Conservation (phyloP, 345 rosid species). For the Eucalyptus guilfoylei region DNA sequence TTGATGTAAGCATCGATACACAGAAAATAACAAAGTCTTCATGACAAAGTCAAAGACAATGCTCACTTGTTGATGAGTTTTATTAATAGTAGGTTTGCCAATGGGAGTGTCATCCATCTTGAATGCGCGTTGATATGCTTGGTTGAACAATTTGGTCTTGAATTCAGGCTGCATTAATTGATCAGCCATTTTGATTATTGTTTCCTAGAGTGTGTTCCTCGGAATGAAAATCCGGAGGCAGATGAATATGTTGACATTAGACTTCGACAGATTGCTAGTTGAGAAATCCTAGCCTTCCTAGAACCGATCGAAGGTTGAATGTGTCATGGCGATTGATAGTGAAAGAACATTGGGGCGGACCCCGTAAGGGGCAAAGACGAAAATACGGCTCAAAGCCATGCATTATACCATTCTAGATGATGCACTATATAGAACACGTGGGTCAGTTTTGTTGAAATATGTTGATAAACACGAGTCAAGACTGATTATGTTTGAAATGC, state of each 20-base stretch:
- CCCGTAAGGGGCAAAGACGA: not conserved
- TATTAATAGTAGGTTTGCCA: too few species aligned
- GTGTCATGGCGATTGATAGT: not conserved
- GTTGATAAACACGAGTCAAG: not conserved
- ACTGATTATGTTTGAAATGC: not conserved
- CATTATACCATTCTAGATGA: not conserved
- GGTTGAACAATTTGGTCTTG: too few species aligned
- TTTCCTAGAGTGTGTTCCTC: not conserved
- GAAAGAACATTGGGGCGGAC: not conserved
- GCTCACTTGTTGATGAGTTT: too few species aligned
- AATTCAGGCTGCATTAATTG: not conserved
- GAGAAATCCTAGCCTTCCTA: not conserved
- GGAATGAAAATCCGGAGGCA: not conserved
- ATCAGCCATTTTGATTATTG: not conserved
- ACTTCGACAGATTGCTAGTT: not conserved
- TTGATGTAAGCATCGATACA: too few species aligned
- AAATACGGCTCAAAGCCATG: not conserved
- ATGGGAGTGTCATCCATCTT: too few species aligned
- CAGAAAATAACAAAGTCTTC: too few species aligned
- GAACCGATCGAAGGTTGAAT: not conserved
- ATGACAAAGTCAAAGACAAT: too few species aligned
- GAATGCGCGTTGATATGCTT: rapidly evolving
- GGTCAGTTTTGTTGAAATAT: not conserved
- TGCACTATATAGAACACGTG: not conserved
- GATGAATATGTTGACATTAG: not conserved